Evolutionary conservation across 805 yeast genomes (phyloP), one percentile per base, ranked within the genome.

Genomic region (Yarrowia deformans): DNA sequence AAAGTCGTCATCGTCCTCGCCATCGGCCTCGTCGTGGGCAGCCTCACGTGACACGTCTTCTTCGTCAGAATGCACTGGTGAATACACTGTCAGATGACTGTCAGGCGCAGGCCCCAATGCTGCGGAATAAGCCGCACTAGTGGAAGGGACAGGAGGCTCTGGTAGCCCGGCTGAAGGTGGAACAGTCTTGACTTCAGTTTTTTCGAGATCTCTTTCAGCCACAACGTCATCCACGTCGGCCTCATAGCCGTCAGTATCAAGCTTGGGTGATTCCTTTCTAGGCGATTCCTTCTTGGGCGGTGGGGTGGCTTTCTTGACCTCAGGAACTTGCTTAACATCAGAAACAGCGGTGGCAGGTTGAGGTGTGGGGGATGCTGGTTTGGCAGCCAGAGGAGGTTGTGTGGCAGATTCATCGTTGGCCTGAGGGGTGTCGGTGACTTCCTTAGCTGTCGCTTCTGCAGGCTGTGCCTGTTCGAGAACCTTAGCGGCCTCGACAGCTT

Each of bases 1-100:
- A 29, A 66, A 50, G 34, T 66, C 69, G 50, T 66, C 69, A 61
- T 52, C 61, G 16, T 50, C 50, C 16, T 66, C 69, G 13, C 61
- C 61, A 14, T 66, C 69, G 14, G 45, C 56, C 35, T 49, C 55
- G 23, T 49, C 68, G 18, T 63, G 56, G 7, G 39, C 66, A 34
- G 50, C 66, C 32, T 60, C 66, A 8, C 66, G 66, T 2, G 66
- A 60, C 8, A n/a, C 23, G n/a, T 60, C 52, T 13, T 60, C 66
- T 4, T 60, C 63, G 2, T 56, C 66, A 32, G 66, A 13, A 13
- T 34, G 48, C 9, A 60, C 52, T 2, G 66, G 66, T 19, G 66
- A 60, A 42, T 60, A 60, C 39, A 60, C 66, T 13, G 66, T 56
- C 16, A 56, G 49, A 16, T 56, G 64, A 16, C 29, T 42, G 12